Evolutionary conservation across 495 filamentous ascomycete genomes (phyloP).

Genomic region (Penicillium simplicissimum): DNA sequence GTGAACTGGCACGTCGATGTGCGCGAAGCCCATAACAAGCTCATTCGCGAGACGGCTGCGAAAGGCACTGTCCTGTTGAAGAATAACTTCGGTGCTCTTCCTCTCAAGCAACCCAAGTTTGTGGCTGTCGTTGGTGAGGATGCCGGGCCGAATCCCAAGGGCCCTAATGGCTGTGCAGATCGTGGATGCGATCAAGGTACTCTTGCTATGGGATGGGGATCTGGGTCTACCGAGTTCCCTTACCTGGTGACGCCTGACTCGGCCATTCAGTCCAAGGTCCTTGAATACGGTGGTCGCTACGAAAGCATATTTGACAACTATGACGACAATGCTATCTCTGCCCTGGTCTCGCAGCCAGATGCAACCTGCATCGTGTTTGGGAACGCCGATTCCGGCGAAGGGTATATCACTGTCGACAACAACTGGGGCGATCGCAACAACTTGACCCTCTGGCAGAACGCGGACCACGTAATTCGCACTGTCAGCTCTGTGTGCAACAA

Average conservation of each 20-base stretch:
- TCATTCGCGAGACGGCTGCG: conserved; percentile 5
- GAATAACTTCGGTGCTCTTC: background rate
- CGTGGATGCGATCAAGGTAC: conserved; percentile 8
- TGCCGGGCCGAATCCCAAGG: conserved; percentile 1
- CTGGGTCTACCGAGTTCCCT: conserved; percentile 3
- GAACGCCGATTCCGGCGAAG: conserved; percentile 8
- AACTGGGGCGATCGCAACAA: conserved; percentile 11
- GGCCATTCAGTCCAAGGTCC: background rate
- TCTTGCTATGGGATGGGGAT: conserved; percentile 6
- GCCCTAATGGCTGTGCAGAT: conserved; percentile 7
- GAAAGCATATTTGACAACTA: conserved; percentile 6
- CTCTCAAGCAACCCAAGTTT: background rate
- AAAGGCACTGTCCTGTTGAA: conserved; percentile 6
- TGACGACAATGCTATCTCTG: conserved; percentile 2
- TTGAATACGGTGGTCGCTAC: background rate
- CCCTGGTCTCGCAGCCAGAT: conserved; percentile 9
- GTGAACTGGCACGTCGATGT: conserved; percentile 10
- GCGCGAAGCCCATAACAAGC: background rate
- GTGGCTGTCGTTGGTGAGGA: conserved; percentile 3
- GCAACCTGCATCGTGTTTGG: conserved; percentile 10
- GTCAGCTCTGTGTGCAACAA: conserved; percentile 8
- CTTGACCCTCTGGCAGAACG: conserved; percentile 4
- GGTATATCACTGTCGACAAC: conserved; percentile 3
- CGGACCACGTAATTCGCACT: background rate
- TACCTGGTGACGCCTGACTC: conserved; percentile 5